These are phyloP conservation scores for Pseudocercospora cruenta DNA, from an alignment of 2,329 filamentous ascomycete genomes.

Conservation along the genomic window DNA sequence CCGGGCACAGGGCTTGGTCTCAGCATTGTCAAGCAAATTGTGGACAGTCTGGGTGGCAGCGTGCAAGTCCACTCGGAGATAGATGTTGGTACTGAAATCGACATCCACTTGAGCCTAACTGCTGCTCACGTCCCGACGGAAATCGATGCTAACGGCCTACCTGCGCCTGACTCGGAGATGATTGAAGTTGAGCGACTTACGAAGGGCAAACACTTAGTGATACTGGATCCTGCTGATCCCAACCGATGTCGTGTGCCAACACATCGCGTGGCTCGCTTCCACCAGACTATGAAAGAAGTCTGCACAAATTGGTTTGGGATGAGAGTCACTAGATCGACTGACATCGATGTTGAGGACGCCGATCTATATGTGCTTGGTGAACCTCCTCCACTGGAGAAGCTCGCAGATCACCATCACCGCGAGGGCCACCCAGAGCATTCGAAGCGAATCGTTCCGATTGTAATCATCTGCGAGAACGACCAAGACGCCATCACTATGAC, in stretches of 20 bases:
- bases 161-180: constrained; percentile 21
- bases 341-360: constrained; percentile 25
- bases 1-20: constrained; percentile 42
- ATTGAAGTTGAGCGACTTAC: constrained; percentile 18
- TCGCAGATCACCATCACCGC: constrained; percentile 22
- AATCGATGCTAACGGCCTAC: neutral
- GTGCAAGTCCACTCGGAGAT: constrained; percentile 60
- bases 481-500: constrained; percentile 35
- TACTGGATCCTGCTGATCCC: constrained; percentile 23
- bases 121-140: constrained; percentile 16
- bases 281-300: constrained; percentile 27
- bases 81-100: constrained; percentile 31
- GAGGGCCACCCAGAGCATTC: constrained; percentile 6
- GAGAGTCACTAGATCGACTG: constrained; percentile 20
- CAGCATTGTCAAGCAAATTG: constrained; percentile 51
- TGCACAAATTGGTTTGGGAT: constrained; percentile 32
- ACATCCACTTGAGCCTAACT: constrained; percentile 26
- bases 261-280: constrained; percentile 23
- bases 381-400: constrained; percentile 28
- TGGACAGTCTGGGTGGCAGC: constrained; percentile 62
- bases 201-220: constrained; percentile 25
- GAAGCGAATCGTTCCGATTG: constrained; percentile 31
- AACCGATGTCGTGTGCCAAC: constrained; percentile 1
- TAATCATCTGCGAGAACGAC: constrained; percentile 43
- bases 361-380: constrained; percentile 32